Conservation (phyloP, 148 eudicot genomes). For the Pouteria glomerata region DNA sequence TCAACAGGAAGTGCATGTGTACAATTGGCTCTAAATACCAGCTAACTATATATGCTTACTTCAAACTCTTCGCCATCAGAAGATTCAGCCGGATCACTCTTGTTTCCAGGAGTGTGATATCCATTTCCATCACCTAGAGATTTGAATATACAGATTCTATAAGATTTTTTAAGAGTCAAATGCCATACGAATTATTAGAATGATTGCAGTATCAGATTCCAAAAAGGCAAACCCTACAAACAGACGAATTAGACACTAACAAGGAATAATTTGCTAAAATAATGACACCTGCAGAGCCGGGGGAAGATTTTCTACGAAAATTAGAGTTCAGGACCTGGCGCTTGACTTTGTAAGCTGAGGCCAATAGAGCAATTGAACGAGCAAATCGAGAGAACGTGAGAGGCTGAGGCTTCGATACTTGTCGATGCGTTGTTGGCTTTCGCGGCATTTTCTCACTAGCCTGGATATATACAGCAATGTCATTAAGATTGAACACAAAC, state of each 20-base stretch:
- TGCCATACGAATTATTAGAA: neutral
- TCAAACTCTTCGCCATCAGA: slow-evolving; percentile 56
- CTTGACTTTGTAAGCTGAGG: slow-evolving; percentile 26
- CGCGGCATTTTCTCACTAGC: too few species aligned
- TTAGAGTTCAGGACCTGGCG: slow-evolving; percentile 20
- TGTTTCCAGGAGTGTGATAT: slow-evolving; percentile 17
- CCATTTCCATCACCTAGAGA: slow-evolving; percentile 22
- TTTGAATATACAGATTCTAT: neutral
- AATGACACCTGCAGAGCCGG: slow-evolving; percentile 32
- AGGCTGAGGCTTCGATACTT: slow-evolving; percentile 28
- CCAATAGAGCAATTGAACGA: slow-evolving; percentile 46
- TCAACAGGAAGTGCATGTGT: neutral
- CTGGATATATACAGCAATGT: neutral
- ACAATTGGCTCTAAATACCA: neutral
- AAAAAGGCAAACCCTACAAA: neutral
- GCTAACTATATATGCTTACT: slow-evolving; percentile 32
- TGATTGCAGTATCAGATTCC: neutral
- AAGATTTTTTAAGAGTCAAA: neutral
- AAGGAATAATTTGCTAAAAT: neutral
- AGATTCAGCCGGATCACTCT: slow-evolving; percentile 34
- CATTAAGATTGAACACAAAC: neutral
- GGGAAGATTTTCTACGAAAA: slow-evolving; percentile 16
- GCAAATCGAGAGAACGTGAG: slow-evolving; percentile 59
- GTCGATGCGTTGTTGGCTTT: slow-evolving; percentile 21
- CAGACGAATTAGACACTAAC: neutral